Base-by-base conservation (phyloP, 495 filamentous ascomycete species). In the Aspergillus bridgeri region DNA sequence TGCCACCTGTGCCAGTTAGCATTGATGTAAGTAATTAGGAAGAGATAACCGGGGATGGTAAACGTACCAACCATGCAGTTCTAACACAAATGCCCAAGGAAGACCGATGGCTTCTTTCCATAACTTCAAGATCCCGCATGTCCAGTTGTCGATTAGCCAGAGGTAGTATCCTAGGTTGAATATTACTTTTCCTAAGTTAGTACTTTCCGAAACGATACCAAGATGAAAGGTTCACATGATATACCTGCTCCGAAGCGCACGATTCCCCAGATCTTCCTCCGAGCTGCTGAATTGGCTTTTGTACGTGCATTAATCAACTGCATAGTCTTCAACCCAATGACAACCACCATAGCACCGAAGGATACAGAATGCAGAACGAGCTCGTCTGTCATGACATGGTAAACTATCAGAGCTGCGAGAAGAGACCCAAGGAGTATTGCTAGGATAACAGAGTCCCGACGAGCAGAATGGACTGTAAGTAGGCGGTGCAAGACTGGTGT, bases 1-100 rank as follows among this genome's bases (percentile, higher is more conserved):
- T 72, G 69, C 69, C 69, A 72, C 69, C 69, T 70, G 9, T 45
- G 8, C 19, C 47, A 48, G 24, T 59, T 23, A 57, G 38, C 3
- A 9, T 9, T 23, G 27, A 3, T 22, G 13, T 33, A 15, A 5
- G 6, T 11, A 48, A 50, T 20, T 11, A 38, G 21, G 24, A 0
- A 24, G 0, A 47, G 2, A 15, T 9, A 13, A 38, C 7, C 27
- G 8, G 21, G 23, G 3, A 8, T 6, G 23, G 23, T 29, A 23
- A 25, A 65, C 63, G 22, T 66, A 68, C 68, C 68, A 72, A 25
- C 69, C 69, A 48, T 72, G 69, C 21, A 72, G 54, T 44, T 72
- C 69, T 46, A 66, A 63, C 3, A 70, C 42, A 38, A 68, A 72
- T 22, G 64, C 67, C 20, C 67, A 43, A 1, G 69, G 69, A n/a